phyloP scores from a whole-genome alignment of 73 alveolate genomes.

The Tetrahymena thermophila region DNA sequence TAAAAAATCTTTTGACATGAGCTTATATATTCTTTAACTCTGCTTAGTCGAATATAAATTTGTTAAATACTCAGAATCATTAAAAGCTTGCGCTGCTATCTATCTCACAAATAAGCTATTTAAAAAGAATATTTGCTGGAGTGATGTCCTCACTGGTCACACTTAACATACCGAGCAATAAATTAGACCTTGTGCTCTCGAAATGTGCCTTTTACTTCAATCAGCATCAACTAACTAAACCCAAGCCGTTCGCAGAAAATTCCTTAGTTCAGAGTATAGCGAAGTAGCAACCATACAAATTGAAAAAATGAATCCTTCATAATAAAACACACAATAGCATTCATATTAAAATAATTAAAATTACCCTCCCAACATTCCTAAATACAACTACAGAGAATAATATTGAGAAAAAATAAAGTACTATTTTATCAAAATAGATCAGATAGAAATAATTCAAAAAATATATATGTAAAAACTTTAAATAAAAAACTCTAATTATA shows the following conservation, averaged over 20 bases:
- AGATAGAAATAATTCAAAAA: background rate
- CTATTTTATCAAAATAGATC: background rate
- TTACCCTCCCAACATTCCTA: background rate
- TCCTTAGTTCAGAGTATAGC: background rate
- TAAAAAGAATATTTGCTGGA: background rate
- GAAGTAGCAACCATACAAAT: background rate
- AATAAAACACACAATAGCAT: background rate
- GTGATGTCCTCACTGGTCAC: background rate
- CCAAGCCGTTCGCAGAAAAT: background rate
- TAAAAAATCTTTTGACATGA: background rate
- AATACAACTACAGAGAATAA: background rate
- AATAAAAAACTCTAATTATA: background rate
- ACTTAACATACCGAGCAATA: background rate
- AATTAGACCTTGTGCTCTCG: background rate
- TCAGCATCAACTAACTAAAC: background rate
- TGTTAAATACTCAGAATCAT: conserved; percentile 49
- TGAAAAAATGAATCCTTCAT: background rate
- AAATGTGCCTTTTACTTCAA: background rate
- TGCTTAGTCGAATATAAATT: conserved; percentile 65
- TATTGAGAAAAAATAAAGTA: background rate
- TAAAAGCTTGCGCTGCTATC: conserved; percentile 56
- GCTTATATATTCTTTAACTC: conserved; percentile 31
- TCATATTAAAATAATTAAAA: background rate
- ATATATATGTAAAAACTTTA: background rate
- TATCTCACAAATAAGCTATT: conserved; percentile 9